A percentile compares a stretch with the other conserved stretches of the same genome.
phyloP scores from a whole-genome alignment of 257 asterid species.

The Anisodus tanguticus region DNA sequence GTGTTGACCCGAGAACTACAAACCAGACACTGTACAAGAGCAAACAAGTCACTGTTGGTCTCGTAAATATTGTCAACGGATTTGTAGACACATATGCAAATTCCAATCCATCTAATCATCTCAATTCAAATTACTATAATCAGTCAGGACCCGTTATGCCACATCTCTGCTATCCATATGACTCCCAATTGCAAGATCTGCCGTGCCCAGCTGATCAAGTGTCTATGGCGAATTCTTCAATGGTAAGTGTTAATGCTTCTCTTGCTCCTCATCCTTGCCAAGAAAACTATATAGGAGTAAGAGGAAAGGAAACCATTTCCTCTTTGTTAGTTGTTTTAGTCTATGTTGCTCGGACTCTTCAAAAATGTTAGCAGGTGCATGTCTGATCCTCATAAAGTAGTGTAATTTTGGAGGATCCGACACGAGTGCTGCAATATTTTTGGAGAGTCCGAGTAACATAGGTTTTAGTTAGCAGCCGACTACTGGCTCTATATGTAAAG shows the following conservation, averaged over 20 bases:
- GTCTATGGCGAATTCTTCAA: conserved; percentile 73
- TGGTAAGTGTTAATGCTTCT: conserved; percentile 44
- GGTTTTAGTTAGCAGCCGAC: neutral
- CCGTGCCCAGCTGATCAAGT: conserved; percentile 66
- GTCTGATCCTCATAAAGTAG: neutral
- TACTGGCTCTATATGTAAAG: neutral
- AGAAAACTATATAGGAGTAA: neutral
- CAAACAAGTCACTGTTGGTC: conserved; percentile 73
- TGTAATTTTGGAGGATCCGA: neutral
- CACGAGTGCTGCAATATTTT: neutral
- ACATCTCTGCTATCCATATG: conserved; percentile 85
- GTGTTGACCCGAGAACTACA: conserved; percentile 87
- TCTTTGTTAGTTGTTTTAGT: neutral
- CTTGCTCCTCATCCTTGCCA: neutral
- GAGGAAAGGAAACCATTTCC: neutral
- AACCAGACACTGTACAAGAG: conserved; percentile 86
- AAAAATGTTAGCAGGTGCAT: neutral
- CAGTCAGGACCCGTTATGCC: conserved; percentile 83
- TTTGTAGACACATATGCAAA: conserved; percentile 77
- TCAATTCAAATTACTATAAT: conserved; percentile 56
- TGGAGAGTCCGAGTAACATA: neutral
- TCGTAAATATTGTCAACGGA: conserved; percentile 67
- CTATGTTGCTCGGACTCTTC: neutral
- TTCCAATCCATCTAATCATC: conserved; percentile 59
- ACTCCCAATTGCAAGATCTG: conserved; percentile 71